A percentile compares a stretch with the other conserved stretches of the same genome.
These are phyloP conservation scores for Sphaerostilbella broomeana DNA, from an alignment of 2,329 filamentous ascomycete genomes.

Conservation along the genomic window DNA sequence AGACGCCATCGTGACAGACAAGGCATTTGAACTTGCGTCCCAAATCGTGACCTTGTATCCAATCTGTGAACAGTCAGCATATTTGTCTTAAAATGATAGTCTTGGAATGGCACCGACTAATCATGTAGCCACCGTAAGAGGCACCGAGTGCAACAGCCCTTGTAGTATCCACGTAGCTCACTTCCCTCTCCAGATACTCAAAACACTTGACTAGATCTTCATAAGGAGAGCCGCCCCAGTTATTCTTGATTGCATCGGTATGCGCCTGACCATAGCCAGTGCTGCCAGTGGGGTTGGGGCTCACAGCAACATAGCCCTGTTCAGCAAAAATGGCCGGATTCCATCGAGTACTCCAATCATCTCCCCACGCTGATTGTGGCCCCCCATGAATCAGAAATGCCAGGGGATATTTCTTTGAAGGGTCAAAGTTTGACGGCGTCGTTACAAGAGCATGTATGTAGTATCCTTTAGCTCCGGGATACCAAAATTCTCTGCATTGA, in stretches of 20 bases:
- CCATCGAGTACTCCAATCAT: constrained; percentile 77
- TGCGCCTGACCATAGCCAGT: constrained; percentile 77
- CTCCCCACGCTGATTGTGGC: constrained; percentile 68
- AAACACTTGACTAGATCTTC: constrained; percentile 73
- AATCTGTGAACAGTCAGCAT: constrained; percentile 46
- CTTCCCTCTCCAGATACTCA: constrained; percentile 61
- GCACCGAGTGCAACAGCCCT: constrained; percentile 69
- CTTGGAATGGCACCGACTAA: constrained; percentile 42
- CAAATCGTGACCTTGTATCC: constrained; percentile 82
- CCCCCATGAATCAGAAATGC: constrained; percentile 78
- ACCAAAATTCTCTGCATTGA: constrained; percentile 65
- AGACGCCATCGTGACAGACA: constrained; percentile 83
- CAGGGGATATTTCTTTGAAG: constrained; percentile 68
- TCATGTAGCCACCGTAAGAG: constrained; percentile 70
- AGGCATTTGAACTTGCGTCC: constrained; percentile 82
- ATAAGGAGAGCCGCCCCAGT: constrained; percentile 85
- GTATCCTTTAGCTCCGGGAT: constrained; percentile 55
- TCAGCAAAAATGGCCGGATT: constrained; percentile 82
- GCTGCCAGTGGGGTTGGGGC: constrained; percentile 76
- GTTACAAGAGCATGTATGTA: constrained; percentile 63
- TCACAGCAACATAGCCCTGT: constrained; percentile 77
- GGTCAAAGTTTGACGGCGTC: constrained; percentile 60
- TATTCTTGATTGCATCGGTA: constrained; percentile 65
- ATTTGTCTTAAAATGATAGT: too few relatives aligned
- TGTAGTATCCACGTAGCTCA: constrained; percentile 62